These are phyloP conservation scores for Phaeoacremonium minimum DNA, from an alignment of 2,329 filamentous ascomycete genomes.

Conservation along the genomic window DNA sequence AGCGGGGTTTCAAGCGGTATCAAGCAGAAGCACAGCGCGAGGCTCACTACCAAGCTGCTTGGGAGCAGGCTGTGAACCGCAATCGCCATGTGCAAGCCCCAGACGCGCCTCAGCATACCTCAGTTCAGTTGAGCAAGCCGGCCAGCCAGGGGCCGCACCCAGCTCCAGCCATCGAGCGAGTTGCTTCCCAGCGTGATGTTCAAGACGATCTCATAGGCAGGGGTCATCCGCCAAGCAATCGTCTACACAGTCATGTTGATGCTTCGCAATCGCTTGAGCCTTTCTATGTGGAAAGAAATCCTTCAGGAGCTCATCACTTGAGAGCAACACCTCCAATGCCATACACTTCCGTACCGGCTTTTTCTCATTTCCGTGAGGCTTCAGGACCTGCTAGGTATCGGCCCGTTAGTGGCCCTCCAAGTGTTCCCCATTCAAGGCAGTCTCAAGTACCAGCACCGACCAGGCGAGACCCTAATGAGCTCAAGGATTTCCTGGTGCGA, in stretches of 20 bases:
- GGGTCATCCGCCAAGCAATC: too few relatives aligned
- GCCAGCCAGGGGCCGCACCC: neutral
- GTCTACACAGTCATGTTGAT: too few relatives aligned
- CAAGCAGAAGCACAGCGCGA: conserved; percentile 20
- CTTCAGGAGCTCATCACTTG: conserved; percentile 1
- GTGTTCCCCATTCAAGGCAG: conserved; percentile 7
- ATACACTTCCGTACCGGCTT: conserved; percentile 1
- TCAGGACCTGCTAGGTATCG: conserved; percentile 12
- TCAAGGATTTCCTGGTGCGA: conserved; percentile 38
- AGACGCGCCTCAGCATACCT: conserved; percentile 1
- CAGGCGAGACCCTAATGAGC: conserved; percentile 18
- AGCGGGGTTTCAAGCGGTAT: conserved; percentile 42
- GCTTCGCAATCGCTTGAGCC: conserved; percentile 1
- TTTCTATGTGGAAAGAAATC: conserved; percentile 3
- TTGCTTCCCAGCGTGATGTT: too few relatives aligned
- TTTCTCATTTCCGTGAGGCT: conserved; percentile 4
- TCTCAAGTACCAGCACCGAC: conserved; percentile 7
- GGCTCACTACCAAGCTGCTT: conserved; percentile 15
- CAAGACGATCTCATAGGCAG: too few relatives aligned
- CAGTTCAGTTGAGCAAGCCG: conserved; percentile 1
- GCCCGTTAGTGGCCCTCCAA: conserved; percentile 5
- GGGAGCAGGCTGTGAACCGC: conserved; percentile 24
- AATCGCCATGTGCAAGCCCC: conserved; percentile 16
- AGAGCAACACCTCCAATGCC: neutral
- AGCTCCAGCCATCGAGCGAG: too few relatives aligned